Percentiles rank a stretch among this genome's conserved stretches.
Evolutionary conservation across 1,284 basidiomycete genomes (phyloP).

Genomic region (Violaceomyces palustris): DNA sequence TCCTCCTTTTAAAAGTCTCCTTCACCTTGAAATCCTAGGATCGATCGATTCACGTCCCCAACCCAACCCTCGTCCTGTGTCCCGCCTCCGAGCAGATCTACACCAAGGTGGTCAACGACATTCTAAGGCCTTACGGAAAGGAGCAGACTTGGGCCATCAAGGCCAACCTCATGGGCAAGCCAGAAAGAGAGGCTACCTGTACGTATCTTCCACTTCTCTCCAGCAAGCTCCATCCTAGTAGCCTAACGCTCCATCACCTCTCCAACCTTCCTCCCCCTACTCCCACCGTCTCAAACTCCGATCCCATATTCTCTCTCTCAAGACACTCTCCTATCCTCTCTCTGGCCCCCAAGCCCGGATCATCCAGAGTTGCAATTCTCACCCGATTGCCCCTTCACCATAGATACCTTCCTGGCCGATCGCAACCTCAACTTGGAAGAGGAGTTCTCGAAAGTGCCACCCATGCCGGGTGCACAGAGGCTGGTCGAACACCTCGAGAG

Average conservation of each 20-base stretch:
- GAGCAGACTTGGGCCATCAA: conserved; percentile 53
- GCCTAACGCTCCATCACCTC: not conserved
- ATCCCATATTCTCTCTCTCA: too few relatives aligned
- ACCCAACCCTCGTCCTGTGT: not conserved
- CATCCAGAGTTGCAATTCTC: conserved; percentile 14
- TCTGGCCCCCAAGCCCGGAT: conserved; percentile 38
- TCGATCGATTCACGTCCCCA: not conserved
- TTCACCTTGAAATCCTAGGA: not conserved
- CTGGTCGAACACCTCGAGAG: conserved; percentile 47
- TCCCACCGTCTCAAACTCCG: conserved; percentile 11
- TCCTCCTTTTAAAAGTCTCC: not conserved
- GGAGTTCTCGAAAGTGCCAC: conserved; percentile 42
- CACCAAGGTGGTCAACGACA: conserved; percentile 50
- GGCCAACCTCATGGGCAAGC: conserved; percentile 50
- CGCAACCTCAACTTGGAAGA: conserved; percentile 43
- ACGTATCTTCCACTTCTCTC: not conserved
- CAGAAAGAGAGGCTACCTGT: conserved; percentile 47
- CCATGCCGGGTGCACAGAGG: conserved; percentile 50
- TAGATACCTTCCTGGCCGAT: conserved; percentile 43
- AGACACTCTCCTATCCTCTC: conserved; percentile 36
- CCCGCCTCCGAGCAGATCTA: conserved; percentile 33
- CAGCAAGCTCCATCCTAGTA: too few relatives aligned
- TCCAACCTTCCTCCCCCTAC: not conserved
- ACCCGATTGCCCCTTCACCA: conserved; percentile 45
- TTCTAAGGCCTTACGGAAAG: conserved; percentile 49